A percentile compares a stretch with the other conserved stretches of the same genome.
phyloP scores from a whole-genome alignment of 2,329 filamentous ascomycete species.

The Bisporella sp. region DNA sequence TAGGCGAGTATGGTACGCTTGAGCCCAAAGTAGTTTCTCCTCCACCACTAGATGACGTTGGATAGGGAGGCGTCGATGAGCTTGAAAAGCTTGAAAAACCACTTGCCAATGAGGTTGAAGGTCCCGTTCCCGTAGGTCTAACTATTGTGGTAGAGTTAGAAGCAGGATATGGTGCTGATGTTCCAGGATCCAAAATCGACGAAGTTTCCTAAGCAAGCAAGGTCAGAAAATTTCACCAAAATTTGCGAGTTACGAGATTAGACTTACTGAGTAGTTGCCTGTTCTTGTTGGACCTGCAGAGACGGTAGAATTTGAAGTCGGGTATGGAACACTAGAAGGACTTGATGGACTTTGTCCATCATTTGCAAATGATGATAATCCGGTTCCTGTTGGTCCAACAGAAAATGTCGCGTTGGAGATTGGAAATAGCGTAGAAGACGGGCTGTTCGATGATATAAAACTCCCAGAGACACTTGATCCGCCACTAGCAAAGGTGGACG shows the following conservation, averaged over 20 bases:
- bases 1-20: not conserved
- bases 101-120: not conserved
- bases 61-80: not conserved
- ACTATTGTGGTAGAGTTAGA: not conserved
- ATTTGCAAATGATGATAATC: not conserved
- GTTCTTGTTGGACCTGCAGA: conserved; percentile 3
- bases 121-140: not conserved
- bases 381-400: conserved; percentile 3
- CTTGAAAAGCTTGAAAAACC: not conserved
- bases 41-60: not conserved
- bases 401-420: conserved; percentile 3
- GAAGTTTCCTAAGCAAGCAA: not conserved
- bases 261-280: not conserved
- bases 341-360: not conserved
- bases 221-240: not conserved
- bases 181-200: not conserved
- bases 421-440: not conserved
- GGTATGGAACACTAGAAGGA: conserved; percentile 1
- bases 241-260: not conserved
- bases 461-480: not conserved
- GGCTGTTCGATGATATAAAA: not conserved
- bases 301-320: conserved; percentile 3
- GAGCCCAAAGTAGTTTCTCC: not conserved
- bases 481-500: not conserved
- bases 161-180: not conserved